Base-by-base conservation (phyloP, 2,329 filamentous ascomycete genomes). In the Capronia americana region DNA sequence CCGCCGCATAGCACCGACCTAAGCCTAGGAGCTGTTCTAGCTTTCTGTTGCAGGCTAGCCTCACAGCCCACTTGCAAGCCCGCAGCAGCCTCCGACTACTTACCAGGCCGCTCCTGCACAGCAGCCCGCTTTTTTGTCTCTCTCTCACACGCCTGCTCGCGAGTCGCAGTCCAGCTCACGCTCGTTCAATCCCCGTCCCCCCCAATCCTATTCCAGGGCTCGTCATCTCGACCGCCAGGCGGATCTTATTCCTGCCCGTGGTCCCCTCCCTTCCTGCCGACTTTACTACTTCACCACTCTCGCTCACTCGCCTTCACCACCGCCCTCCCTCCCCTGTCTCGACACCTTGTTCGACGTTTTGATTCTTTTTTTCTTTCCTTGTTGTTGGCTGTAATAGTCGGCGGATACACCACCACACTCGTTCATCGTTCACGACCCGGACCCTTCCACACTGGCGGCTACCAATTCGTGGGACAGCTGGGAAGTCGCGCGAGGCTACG, bases 401-500 rank as follows among this genome's bases (percentile, higher is more conserved):
- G n/a, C 38, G 28, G 44, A 41, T 46, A 61, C 54, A 51, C 56
- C 58, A 44, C 61, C 67, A 66, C 63, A 12, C 56, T 65, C 62
- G 67, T 67, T 67, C 50, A 56, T 60, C 24, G 62, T 66, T 66
- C 44, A 51, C 34, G 24, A 38, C 61, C 38, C n/a, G n/a, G 23
- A 26, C 24, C 34, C 56, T 46, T 63, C 67, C 67, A 70, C 57
- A 24, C 70, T 68, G 65, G 65, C 68, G 65, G 65, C 67, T 59
- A 58, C 61, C 55, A 67, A 63, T 54, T 51, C 61, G 38, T 71
- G 69, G 69, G 68, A 69, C 67, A 71, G 69, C 67, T 71, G 69
- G 69, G 69, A 71, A 69, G 69, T 71, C 66, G 69, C 69, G 30
- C 57, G 53, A 10, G 65, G 69, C 64, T 71, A 71, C 69, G 69